Evolutionary conservation across 768 basidiomycete species (phyloP).

Genomic region (Serendipita sp.): DNA sequence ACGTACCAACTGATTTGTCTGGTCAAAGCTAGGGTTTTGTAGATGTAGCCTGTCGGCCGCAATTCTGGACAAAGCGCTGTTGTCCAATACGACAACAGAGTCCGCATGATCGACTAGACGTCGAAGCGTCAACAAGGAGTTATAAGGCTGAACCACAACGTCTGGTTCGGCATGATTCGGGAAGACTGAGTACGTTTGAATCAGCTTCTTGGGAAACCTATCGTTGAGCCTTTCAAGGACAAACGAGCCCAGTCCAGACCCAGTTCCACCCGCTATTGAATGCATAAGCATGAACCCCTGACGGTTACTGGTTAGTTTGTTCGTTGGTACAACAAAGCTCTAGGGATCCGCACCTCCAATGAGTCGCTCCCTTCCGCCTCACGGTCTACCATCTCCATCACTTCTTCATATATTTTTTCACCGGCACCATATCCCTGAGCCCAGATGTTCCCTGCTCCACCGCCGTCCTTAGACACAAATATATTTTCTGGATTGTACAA

Average conservation of each 20-base stretch:
- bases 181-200: constrained; percentile 98
- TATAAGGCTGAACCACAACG: constrained; percentile 98
- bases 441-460: constrained; percentile 99
- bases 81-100: constrained; percentile 92
- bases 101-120: constrained; percentile 92
- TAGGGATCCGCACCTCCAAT: constrained; percentile 51
- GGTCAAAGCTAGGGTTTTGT: constrained; percentile 76
- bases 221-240: constrained; percentile 91
- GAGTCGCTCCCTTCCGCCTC: constrained; percentile 97
- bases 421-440: constrained; percentile 86
- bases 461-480: constrained; percentile 87
- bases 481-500: constrained; percentile 98
- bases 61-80: constrained; percentile 83
- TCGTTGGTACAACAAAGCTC: background rate
- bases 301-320: background rate
- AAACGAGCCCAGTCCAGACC: constrained; percentile 96
- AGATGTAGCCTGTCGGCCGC: constrained; percentile 82
- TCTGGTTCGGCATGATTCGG: constrained; percentile 87
- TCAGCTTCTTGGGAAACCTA: constrained; percentile 96
- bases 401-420: constrained; percentile 83
- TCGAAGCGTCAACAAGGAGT: constrained; percentile 83
- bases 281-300: constrained; percentile 99
- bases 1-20: constrained; percentile 61
- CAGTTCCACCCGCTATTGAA: constrained; percentile 96
- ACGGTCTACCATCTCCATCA: constrained; percentile 98